Conservation (phyloP, 2,329 filamentous ascomycete genomes). For the Nemania sp. region DNA sequence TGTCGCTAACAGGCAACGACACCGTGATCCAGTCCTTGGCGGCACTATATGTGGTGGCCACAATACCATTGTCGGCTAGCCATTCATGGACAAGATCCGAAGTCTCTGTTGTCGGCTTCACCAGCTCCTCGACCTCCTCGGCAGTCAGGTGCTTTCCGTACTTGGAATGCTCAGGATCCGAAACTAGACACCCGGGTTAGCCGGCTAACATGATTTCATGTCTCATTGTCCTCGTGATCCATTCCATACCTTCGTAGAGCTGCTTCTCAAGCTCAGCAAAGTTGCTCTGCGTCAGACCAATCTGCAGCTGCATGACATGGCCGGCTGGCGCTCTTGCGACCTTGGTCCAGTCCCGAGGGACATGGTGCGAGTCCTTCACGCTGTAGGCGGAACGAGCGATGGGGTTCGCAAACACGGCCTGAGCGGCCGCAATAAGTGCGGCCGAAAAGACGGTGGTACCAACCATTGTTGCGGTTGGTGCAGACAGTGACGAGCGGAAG, state of each 20-base stretch:
- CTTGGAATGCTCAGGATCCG: conserved; percentile 55
- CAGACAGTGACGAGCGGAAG: conserved; percentile 9
- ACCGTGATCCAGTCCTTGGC: conserved; percentile 63
- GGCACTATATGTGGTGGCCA: conserved; percentile 50
- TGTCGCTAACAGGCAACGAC: conserved; percentile 53
- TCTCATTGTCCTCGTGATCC: not conserved
- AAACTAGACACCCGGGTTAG: conserved; percentile 44
- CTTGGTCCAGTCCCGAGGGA: conserved; percentile 56
- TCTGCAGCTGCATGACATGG: conserved; percentile 58
- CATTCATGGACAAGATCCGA: conserved; percentile 58
- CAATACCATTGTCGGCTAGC: conserved; percentile 58
- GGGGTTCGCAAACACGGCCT: conserved; percentile 33
- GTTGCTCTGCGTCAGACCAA: conserved; percentile 61
- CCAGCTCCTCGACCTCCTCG: conserved; percentile 56
- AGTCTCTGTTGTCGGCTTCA: conserved; percentile 57
- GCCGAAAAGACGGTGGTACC: conserved; percentile 34
- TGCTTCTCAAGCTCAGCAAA: conserved; percentile 60
- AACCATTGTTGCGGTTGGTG: conserved; percentile 32
- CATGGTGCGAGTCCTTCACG: conserved; percentile 60
- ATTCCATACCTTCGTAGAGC: conserved; percentile 44
- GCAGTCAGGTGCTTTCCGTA: conserved; percentile 60
- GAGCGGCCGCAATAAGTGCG: conserved; percentile 33
- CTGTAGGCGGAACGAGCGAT: conserved; percentile 36
- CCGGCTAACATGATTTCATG: not conserved
- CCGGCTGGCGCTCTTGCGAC: conserved; percentile 51